Conservation (phyloP, 805 yeast genomes). For the Komagataella populi region DNA sequence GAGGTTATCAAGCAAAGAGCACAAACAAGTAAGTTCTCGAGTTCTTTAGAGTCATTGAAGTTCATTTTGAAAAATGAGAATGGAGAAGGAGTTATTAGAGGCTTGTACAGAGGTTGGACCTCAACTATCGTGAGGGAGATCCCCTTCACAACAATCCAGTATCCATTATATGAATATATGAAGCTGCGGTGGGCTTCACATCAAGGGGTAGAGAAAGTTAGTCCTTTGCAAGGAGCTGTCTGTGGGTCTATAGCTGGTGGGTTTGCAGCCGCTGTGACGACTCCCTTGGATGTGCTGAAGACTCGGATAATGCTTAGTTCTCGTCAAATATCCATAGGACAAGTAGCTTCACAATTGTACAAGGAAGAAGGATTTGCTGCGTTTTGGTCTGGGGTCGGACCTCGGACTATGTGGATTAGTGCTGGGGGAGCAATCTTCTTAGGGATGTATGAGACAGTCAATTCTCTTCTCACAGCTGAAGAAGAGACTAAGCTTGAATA, state of each 20-base stretch:
- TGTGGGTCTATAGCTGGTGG: conserved; percentile 82
- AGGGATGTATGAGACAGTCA: conserved; percentile 79
- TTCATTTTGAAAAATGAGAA: conserved; percentile 45
- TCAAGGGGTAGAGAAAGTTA: conserved; percentile 25
- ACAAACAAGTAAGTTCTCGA: conserved; percentile 48
- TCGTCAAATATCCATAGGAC: conserved; percentile 27
- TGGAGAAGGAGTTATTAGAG: conserved; percentile 68
- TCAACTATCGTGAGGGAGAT: conserved; percentile 91
- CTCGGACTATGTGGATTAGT: conserved; percentile 94
- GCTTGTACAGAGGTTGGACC: conserved; percentile 86
- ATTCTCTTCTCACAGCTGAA: conserved; percentile 11
- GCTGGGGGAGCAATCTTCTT: conserved; percentile 97
- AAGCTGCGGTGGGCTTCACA: conserved; percentile 44
- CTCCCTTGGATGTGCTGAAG: conserved; percentile 69
- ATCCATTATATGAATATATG: conserved; percentile 81
- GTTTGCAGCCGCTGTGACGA: conserved; percentile 67
- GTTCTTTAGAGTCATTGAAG: conserved; percentile 57
- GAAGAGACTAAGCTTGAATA: not conserved
- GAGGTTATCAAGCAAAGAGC: conserved; percentile 94
- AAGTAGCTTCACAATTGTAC: conserved; percentile 38
- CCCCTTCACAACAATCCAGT: conserved; percentile 92
- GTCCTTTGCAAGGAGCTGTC: conserved; percentile 67
- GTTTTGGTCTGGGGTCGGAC: conserved; percentile 80
- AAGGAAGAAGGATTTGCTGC: conserved; percentile 62
- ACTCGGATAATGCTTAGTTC: conserved; percentile 75